phyloP scores from a whole-genome alignment of 2,329 filamentous ascomycete genomes.

The Alternaria postmessia region DNA sequence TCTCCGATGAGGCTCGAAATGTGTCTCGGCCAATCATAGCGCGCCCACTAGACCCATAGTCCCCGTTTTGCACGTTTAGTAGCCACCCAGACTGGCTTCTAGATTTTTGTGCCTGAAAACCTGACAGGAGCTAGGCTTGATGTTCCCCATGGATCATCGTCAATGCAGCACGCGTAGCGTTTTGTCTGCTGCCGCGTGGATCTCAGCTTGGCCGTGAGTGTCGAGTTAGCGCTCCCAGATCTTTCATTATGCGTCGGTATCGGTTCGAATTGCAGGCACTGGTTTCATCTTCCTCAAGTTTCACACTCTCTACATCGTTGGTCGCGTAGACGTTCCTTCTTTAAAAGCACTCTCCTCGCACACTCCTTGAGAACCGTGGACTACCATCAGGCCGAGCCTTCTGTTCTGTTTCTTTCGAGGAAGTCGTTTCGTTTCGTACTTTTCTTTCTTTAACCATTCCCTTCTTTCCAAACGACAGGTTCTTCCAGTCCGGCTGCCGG shows the following conservation, averaged over 20 bases:
- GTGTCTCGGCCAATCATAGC: slow-evolving; percentile 31
- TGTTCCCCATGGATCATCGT: slow-evolving; percentile 14
- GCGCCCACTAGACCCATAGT: slow-evolving; percentile 11
- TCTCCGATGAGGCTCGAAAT: slow-evolving; percentile 21
- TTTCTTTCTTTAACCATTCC: slow-evolving; percentile 28
- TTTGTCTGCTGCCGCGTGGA: slow-evolving; percentile 32
- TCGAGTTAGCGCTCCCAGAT: slow-evolving; percentile 28
- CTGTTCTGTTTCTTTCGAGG: slow-evolving; percentile 31
- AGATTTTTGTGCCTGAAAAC: slow-evolving; percentile 16
- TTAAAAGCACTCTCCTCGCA: slow-evolving; percentile 39
- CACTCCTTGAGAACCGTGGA: slow-evolving; percentile 35
- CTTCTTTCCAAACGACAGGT: slow-evolving; percentile 27
- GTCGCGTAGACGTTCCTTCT: slow-evolving; percentile 28
- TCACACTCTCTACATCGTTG: slow-evolving; percentile 19
- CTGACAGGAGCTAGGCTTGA: slow-evolving; percentile 16
- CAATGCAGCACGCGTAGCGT: slow-evolving; percentile 27
- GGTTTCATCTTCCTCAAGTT: slow-evolving; percentile 34
- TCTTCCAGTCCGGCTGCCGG: slow-evolving; percentile 47
- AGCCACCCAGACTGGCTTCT: slow-evolving; percentile 19
- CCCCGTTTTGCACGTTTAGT: slow-evolving; percentile 23
- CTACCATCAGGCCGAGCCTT: slow-evolving; percentile 43
- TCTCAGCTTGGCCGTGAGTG: slow-evolving; percentile 21
- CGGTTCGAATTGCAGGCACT: slow-evolving; percentile 18
- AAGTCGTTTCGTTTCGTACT: slow-evolving; percentile 31
- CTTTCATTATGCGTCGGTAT: slow-evolving; percentile 31